Percentiles rank a stretch among this genome's conserved stretches.
Conservation (phyloP, 495 filamentous ascomycete genomes). For the Friedmanniomyces endolithicus region DNA sequence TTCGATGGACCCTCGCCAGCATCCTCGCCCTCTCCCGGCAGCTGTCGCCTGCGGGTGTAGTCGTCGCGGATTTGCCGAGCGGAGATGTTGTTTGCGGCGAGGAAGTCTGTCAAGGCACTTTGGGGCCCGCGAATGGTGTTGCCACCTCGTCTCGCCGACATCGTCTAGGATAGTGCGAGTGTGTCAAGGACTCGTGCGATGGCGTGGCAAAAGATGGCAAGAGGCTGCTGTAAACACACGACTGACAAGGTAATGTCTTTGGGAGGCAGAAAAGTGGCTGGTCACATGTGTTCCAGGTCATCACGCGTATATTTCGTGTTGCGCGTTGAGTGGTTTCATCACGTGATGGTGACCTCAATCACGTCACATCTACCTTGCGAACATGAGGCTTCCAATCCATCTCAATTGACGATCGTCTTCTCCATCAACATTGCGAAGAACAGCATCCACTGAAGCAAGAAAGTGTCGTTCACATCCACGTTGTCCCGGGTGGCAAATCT, state of each 20-base stretch:
- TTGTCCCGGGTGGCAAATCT: neutral
- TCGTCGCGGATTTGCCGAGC: slow-evolving; percentile 62
- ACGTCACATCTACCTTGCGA: too few relatives aligned
- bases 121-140: slow-evolving; percentile 23
- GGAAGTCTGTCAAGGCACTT: slow-evolving; percentile 24
- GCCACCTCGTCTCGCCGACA: slow-evolving; percentile 18
- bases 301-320: too few relatives aligned
- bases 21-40: slow-evolving; percentile 17
- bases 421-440: neutral
- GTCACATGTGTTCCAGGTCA: too few relatives aligned
- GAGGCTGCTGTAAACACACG: too few relatives aligned
- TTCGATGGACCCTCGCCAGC: slow-evolving; percentile 20
- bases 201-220: neutral
- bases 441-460: too few relatives aligned
- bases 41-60: slow-evolving; percentile 31
- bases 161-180: neutral
- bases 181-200: too few relatives aligned
- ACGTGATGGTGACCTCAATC: too few relatives aligned
- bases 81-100: slow-evolving; percentile 71
- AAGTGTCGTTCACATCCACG: neutral
- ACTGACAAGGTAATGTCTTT: too few relatives aligned
- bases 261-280: too few relatives aligned
- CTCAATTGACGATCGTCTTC: neutral
- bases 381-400: too few relatives aligned
- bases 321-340: too few relatives aligned